Conservation (phyloP, 1,139 yeast genomes). For the Blastobotrys elegans region DNA sequence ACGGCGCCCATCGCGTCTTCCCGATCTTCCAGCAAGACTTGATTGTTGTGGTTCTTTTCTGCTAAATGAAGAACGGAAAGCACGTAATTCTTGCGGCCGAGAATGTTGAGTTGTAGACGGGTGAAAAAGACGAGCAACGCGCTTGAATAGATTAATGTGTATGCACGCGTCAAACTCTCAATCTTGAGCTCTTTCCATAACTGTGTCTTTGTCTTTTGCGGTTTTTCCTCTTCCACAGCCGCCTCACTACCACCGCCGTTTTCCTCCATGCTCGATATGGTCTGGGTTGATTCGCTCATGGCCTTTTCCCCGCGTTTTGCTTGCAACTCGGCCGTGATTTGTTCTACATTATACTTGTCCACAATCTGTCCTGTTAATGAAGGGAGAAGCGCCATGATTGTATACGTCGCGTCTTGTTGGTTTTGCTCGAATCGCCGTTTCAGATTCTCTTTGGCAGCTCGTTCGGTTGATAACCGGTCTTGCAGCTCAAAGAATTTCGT, state of each 20-base stretch:
- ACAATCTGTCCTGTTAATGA: conserved; percentile 64
- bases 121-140: conserved; percentile 71
- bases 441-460: conserved; percentile 68
- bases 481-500: conserved; percentile 62
- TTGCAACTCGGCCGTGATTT: conserved; percentile 65
- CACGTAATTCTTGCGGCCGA: conserved; percentile 81
- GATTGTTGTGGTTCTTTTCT: conserved; percentile 30
- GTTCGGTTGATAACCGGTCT: conserved; percentile 64
- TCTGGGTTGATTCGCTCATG: conserved; percentile 17
- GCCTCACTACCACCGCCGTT: not conserved
- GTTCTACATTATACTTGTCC: conserved; percentile 64
- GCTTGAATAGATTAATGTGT: conserved; percentile 65
- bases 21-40: conserved; percentile 18
- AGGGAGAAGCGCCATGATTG: conserved; percentile 78
- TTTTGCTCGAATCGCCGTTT: conserved; percentile 74
- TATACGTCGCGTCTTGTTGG: conserved; percentile 83
- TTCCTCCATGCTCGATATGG: conserved; percentile 12
- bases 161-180: conserved; percentile 66
- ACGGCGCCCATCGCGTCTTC: conserved; percentile 26
- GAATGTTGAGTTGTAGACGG: conserved; percentile 77
- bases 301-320: conserved; percentile 42
- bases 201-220: conserved; percentile 54
- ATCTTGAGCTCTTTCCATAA: conserved; percentile 82
- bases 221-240: not conserved
- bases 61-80: conserved; percentile 74